Evolutionary conservation across 495 filamentous ascomycete genomes (phyloP).

Genomic region (Astrothelium subdiscretum): DNA sequence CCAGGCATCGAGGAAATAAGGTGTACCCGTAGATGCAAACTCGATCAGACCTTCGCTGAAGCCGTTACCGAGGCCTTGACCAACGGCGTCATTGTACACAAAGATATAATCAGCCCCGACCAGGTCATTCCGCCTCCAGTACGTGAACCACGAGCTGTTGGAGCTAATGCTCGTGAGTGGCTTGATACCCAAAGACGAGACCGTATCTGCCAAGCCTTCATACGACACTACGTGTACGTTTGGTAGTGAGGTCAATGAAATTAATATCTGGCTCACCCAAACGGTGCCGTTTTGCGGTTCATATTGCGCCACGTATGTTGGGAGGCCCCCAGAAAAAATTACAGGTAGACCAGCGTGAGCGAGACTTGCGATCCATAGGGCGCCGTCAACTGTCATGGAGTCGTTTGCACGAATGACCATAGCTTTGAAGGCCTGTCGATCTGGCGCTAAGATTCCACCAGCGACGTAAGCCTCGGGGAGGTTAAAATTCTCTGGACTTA

Average conservation of each 20-base stretch:
- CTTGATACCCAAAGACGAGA: slow-evolving; percentile 17
- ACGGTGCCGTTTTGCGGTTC: slow-evolving; percentile 13
- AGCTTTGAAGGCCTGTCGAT: slow-evolving; percentile 35
- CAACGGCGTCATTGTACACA: slow-evolving; percentile 26
- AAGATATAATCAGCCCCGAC: slow-evolving; percentile 28
- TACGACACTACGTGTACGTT: slow-evolving; percentile 11
- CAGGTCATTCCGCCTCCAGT: slow-evolving; percentile 22
- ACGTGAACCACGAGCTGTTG: slow-evolving; percentile 29
- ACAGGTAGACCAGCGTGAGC: slow-evolving; percentile 34
- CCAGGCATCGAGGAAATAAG: slow-evolving; percentile 19
- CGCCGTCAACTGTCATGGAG: slow-evolving; percentile 29
- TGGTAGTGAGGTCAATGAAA: not conserved
- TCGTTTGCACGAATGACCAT: slow-evolving; percentile 32
- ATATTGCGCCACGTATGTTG: not conserved
- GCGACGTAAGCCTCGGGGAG: slow-evolving; percentile 26
- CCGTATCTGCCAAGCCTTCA: slow-evolving; percentile 18
- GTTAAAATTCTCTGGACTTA: slow-evolving; percentile 37
- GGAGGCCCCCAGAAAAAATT: slow-evolving; percentile 27
- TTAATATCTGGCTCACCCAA: slow-evolving; percentile 1
- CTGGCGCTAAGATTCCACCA: slow-evolving; percentile 28
- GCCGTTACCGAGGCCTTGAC: slow-evolving; percentile 5
- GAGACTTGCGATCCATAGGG: slow-evolving; percentile 26
- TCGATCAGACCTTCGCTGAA: slow-evolving; percentile 22
- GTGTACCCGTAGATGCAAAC: slow-evolving; percentile 17
- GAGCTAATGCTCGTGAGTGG: slow-evolving; percentile 16